These are phyloP conservation scores for Xylariales sp. DNA, from an alignment of 2,329 filamentous ascomycete genomes.

Conservation along the genomic window DNA sequence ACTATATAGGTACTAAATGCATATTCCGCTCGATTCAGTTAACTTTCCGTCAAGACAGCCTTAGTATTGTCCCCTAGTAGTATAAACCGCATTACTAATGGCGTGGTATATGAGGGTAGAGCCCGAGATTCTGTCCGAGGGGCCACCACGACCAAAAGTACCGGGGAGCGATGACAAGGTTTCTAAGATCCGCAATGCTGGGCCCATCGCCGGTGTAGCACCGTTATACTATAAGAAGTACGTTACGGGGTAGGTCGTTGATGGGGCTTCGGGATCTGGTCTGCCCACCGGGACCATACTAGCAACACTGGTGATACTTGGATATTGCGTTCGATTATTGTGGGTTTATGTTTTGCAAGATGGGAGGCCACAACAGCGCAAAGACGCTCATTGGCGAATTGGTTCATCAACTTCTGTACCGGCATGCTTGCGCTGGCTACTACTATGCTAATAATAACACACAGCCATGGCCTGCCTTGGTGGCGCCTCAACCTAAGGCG, in stretches of 20 bases:
- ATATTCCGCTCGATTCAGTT: neutral
- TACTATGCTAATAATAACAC: slow-evolving; percentile 6
- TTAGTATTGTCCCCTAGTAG: neutral
- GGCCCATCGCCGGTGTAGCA: neutral
- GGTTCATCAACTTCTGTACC: neutral
- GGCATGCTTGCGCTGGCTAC: neutral
- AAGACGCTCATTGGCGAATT: neutral
- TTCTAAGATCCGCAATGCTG: slow-evolving; percentile 12
- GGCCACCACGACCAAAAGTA: neutral
- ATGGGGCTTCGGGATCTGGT: neutral
- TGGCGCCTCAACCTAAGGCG: neutral
- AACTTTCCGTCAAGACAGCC: neutral
- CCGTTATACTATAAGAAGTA: too few relatives aligned
- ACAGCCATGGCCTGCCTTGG: neutral
- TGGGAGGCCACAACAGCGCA: neutral
- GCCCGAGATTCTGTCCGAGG: neutral
- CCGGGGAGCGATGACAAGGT: slow-evolving; percentile 9
- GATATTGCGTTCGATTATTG: neutral
- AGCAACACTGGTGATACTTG: too few relatives aligned
- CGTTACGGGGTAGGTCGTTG: neutral
- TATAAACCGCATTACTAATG: neutral
- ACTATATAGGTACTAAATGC: neutral
- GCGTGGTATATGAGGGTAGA: neutral
- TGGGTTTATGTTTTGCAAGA: neutral
- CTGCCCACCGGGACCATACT: neutral